Percentiles rank a stretch among this genome's conserved stretches.
Evolutionary conservation across 2,329 filamentous ascomycete species (phyloP).

Genomic region (Ambrosiella xylebori): DNA sequence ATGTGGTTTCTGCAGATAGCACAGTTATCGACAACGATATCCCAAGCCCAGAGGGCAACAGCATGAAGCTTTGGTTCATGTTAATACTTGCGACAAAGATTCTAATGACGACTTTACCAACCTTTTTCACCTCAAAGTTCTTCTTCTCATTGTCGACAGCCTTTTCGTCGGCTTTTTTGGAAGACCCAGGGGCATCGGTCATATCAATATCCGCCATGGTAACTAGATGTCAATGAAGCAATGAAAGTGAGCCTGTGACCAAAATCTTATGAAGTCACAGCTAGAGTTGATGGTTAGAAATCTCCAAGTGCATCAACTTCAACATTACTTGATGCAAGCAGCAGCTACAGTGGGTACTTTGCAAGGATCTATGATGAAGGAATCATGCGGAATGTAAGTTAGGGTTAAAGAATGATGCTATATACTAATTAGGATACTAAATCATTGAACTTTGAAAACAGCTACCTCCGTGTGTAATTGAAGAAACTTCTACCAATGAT

Average conservation of each 20-base stretch:
- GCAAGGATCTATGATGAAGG: no score
- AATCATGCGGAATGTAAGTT: no score
- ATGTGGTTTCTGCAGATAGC: constrained; percentile 99
- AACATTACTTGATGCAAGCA: no score
- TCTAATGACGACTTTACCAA: constrained; percentile 22
- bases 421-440: no score
- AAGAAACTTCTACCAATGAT: no score
- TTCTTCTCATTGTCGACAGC: constrained; percentile 56
- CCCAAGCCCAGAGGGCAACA: constrained; percentile 96
- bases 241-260: not conserved
- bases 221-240: not conserved
- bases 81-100: not conserved
- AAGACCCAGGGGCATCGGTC: constrained; percentile 58
- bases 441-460: no score
- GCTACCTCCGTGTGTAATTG: no score
- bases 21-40: constrained; percentile 98
- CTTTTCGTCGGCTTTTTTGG: constrained; percentile 37
- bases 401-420: no score
- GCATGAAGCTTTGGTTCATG: constrained; percentile 33
- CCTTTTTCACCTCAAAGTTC: constrained; percentile 98
- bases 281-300: no score
- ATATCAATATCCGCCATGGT: constrained; percentile 92
- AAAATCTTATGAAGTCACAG: not conserved
- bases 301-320: no score
- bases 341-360: no score